Base-by-base conservation (phyloP, 192 early-diverging fungal species). In the Backusella westeae region DNA sequence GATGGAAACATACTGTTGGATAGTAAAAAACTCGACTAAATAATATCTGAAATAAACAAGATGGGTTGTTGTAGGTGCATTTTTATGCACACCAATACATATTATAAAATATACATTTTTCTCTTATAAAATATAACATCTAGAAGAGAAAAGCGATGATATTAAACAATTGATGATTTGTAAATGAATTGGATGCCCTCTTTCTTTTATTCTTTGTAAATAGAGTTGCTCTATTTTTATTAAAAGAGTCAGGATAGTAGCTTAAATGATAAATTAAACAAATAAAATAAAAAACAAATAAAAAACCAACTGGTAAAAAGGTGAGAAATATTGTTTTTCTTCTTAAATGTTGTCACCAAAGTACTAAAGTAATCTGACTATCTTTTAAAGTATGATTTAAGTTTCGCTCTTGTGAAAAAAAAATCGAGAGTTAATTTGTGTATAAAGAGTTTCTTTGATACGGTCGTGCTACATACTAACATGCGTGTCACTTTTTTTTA, bases 221-320 rank as follows among this genome's bases (percentile, higher is more conserved):
- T 44, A 44, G 15, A 17, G 42, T 44, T 44, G 3, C 6, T n/a
- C 6, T n/a, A 6, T 6, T 49, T 49, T 49, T 49, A 49, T 49
- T n/a, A 49, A 29, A 14, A 63, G 56, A 63, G 56, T 63, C 12
- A 63, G 56, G 21, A 63, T 63, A 63, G 56, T 14, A 63, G 8
- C 8, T 56, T 56, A 56, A 56, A 56, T 56, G n/a, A 56, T 56
- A 23, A 63, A 63, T 63, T 63, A 63, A 63, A 63, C 56, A 63
- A 63, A 49, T 49, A 49, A 49, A 44, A 17, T 44, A 44, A 44
- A 44, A 49, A 63, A 63, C 56, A 63, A 26, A 63, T 26, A 26
- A 63, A 63, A 63, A 63, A 6, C 3, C 19, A 21, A 26, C 12
- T 5, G 26, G 3, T 32, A 63, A 21, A 59, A 19, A n/a, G 46